Evolutionary conservation across 257 asterid species (phyloP).

Genomic region (Cruciata laevipes): DNA sequence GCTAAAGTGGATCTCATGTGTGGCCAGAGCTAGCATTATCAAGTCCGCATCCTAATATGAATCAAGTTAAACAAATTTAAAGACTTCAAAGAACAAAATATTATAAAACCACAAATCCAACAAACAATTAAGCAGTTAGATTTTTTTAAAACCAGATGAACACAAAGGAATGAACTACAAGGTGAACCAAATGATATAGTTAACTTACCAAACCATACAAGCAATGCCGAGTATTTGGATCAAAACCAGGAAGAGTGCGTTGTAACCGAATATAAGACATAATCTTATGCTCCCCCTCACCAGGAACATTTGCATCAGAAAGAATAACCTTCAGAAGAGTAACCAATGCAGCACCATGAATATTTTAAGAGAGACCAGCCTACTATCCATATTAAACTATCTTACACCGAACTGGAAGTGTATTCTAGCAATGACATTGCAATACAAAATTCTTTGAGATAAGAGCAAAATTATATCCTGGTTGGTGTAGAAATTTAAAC

Average conservation of each 20-base stretch:
- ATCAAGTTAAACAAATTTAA: constrained; percentile 21
- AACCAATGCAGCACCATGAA: constrained; percentile 55
- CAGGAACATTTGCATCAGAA: constrained; percentile 96
- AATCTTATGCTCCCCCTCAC: constrained; percentile 98
- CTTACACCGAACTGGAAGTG: neutral
- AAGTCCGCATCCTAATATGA: constrained; percentile 78
- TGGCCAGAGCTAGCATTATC: constrained; percentile 92
- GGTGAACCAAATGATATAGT: constrained; percentile 14
- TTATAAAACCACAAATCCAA: neutral
- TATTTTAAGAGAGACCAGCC: constrained; percentile 30
- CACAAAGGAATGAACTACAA: constrained; percentile 9
- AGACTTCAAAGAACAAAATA: neutral
- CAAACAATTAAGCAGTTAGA: neutral
- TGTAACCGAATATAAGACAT: constrained; percentile 93
- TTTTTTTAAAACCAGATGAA: constrained; percentile 8
- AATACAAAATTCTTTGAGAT: neutral
- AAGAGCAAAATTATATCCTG: neutral
- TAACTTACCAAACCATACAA: constrained; percentile 87
- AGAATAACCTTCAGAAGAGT: constrained; percentile 81
- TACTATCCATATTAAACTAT: neutral
- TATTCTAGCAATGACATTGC: neutral
- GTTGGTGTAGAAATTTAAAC: neutral
- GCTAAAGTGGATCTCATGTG: constrained; percentile 92
- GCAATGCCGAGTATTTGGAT: constrained; percentile 93
- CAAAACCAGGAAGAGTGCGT: constrained; percentile 84